Evolutionary conservation across 192 early-diverging fungal genomes (phyloP), one percentile per base, ranked within the genome.

Genomic region (Pilaira anomala): DNA sequence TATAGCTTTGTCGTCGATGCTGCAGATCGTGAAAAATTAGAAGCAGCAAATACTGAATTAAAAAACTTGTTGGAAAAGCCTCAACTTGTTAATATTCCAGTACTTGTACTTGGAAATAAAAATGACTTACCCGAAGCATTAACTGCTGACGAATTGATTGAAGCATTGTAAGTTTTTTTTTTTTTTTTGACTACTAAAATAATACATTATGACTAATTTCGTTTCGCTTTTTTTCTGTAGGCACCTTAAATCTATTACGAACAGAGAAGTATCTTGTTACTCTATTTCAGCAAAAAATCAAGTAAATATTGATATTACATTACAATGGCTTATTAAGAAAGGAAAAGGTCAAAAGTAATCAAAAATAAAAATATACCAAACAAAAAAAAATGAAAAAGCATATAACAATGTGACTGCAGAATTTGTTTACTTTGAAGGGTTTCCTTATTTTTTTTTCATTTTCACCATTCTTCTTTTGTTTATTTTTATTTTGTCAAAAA

Each of bases 21-120:
- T 4, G 96, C 97, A 3, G 97, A 99, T 79, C 91, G 89, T 62
- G 88, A 85, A 36, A 97, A 98, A 69, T 63, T 99, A 63, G 93
- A 91, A 30, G 92, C 93, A 58, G 94, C 96, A 19, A 83, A 88
- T 46, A 91, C 88, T 14, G 97, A 99, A 75, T 87, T 99, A 28
- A 88, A 91, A 79, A 87, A 79, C 49, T 69, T 99, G 24, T 79
- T 99, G 61, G 92, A 97, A 60, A 97, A 97, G 74, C 93, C 95
- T 19, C 92, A 92, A 74, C 78, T 99, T 59, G 86, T 87, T 1
- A 89, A 86, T 58, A 98, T 99, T 44, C 97, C 97, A 16, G 87
- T 99, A n/a, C 83, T 99, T 25, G 94, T 99, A 18, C 84, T 99
- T 19, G 97, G 93, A 1, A 99, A 98, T 78, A 99, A 99, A 84